phyloP scores from a whole-genome alignment of 2,329 filamentous ascomycete species.

The Lachnellula cervina region DNA sequence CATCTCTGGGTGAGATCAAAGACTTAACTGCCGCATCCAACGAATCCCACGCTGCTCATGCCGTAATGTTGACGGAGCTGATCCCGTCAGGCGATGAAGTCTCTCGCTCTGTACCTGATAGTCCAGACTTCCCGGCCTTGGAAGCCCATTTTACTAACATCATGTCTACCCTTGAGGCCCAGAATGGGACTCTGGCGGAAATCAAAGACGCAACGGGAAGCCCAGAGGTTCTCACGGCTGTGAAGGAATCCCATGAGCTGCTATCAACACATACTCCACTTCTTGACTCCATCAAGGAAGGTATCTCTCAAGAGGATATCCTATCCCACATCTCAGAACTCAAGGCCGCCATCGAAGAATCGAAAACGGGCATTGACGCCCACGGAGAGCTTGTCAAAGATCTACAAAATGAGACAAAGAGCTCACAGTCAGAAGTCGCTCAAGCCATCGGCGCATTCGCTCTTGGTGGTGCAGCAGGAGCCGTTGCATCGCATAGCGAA shows the following conservation, averaged over 20 bases:
- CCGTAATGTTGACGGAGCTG: neutral
- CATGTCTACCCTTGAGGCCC: constrained; percentile 12
- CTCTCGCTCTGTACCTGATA: neutral
- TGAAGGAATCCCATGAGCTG: constrained; percentile 15
- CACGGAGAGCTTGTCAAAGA: constrained; percentile 20
- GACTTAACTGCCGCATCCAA: constrained; percentile 7
- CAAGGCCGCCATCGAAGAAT: constrained; percentile 22
- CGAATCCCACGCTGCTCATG: constrained; percentile 4
- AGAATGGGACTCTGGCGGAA: constrained; percentile 7
- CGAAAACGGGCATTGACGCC: constrained; percentile 17
- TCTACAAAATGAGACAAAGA: constrained; percentile 21
- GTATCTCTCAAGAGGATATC: constrained; percentile 16
- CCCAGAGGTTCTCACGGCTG: constrained; percentile 11
- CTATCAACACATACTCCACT: constrained; percentile 17
- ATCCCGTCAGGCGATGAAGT: neutral
- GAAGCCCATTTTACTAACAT: constrained; percentile 15
- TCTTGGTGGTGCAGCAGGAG: constrained; percentile 19
- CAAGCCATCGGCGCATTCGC: constrained; percentile 20
- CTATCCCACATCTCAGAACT: constrained; percentile 19
- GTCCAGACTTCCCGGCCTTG: constrained; percentile 2
- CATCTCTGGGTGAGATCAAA: constrained; percentile 10
- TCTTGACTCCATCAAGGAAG: constrained; percentile 17
- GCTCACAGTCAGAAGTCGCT: constrained; percentile 18
- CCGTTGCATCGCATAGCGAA: constrained; percentile 10
- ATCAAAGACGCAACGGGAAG: constrained; percentile 20